These are phyloP conservation scores for Rhexocercosporidium sp. DNA, from an alignment of 2,329 filamentous ascomycete species.

Conservation along the genomic window DNA sequence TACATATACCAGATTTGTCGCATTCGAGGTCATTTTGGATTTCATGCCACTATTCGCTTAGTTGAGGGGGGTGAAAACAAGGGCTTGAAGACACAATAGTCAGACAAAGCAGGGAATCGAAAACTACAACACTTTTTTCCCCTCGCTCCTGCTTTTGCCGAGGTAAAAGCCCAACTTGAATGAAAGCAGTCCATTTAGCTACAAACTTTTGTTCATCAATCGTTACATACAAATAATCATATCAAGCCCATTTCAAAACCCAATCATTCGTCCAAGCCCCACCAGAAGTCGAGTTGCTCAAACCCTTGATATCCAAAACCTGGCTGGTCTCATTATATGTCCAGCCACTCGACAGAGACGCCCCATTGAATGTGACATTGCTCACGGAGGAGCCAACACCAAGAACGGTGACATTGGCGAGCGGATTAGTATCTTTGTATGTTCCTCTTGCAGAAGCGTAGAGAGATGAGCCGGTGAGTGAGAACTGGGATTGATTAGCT, in stretches of 20 bases:
- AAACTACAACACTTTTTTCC: too few relatives aligned
- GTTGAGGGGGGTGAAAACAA: too few relatives aligned
- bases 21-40: too few relatives aligned
- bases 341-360: slow-evolving; percentile 50
- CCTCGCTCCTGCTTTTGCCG: too few relatives aligned
- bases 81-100: too few relatives aligned
- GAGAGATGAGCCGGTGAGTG: slow-evolving; percentile 50
- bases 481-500: slow-evolving; percentile 45
- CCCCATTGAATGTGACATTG: slow-evolving; percentile 59
- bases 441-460: slow-evolving; percentile 54
- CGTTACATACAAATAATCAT: neutral
- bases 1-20: too few relatives aligned
- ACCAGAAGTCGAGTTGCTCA: slow-evolving; percentile 53
- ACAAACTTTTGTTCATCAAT: neutral
- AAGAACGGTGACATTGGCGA: slow-evolving; percentile 68
- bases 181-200: neutral
- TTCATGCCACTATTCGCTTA: too few relatives aligned
- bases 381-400: slow-evolving; percentile 53
- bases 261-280: slow-evolving; percentile 65
- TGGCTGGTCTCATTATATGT: slow-evolving; percentile 53
- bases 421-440: slow-evolving; percentile 60
- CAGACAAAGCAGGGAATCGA: too few relatives aligned
- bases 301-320: slow-evolving; percentile 55
- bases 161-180: too few relatives aligned
- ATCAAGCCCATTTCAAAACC: slow-evolving; percentile 58